These are phyloP conservation scores for Sanghuangporus weigelae DNA, from an alignment of 1,284 basidiomycete species.

Conservation along the genomic window DNA sequence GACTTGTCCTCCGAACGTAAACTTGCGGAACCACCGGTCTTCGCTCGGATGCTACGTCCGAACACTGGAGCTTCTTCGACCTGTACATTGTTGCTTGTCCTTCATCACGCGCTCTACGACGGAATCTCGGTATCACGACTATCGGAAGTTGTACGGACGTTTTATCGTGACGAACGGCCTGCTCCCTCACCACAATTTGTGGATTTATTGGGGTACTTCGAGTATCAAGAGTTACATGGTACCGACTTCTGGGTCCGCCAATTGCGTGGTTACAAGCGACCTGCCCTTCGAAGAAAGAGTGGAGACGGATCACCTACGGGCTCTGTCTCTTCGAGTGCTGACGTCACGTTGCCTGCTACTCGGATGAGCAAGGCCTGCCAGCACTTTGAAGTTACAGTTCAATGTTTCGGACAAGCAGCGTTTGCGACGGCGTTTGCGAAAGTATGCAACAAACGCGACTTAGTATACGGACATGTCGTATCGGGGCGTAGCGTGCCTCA, in stretches of 20 bases:
- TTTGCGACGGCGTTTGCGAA: conserved; percentile 38
- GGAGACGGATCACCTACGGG: conserved; percentile 6
- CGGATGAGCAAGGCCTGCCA: conserved; percentile 19
- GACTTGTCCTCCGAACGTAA: conserved; percentile 23
- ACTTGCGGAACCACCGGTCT: conserved; percentile 32
- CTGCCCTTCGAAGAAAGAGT: conserved; percentile 17
- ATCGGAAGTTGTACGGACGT: conserved; percentile 29
- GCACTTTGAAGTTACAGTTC: conserved; percentile 29
- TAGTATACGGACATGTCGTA: conserved; percentile 45
- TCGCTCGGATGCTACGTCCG: conserved; percentile 29
- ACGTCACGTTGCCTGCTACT: conserved; percentile 5
- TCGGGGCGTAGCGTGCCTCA: conserved; percentile 39
- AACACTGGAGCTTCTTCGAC: conserved; percentile 11
- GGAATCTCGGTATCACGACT: conserved; percentile 38
- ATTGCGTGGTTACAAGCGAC: conserved; percentile 28
- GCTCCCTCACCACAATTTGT: conserved; percentile 30
- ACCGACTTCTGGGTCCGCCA: conserved; percentile 36
- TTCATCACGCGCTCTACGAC: conserved; percentile 51
- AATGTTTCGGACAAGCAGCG: conserved; percentile 38
- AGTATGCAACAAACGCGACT: conserved; percentile 29
- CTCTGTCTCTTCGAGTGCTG: neutral
- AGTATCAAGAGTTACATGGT: conserved; percentile 35
- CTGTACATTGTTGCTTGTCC: conserved; percentile 33
- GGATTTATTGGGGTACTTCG: conserved; percentile 29
- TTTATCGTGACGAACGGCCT: conserved; percentile 28